These are phyloP conservation scores for Nemania abortiva DNA, from an alignment of 2,329 filamentous ascomycete genomes.

Conservation along the genomic window DNA sequence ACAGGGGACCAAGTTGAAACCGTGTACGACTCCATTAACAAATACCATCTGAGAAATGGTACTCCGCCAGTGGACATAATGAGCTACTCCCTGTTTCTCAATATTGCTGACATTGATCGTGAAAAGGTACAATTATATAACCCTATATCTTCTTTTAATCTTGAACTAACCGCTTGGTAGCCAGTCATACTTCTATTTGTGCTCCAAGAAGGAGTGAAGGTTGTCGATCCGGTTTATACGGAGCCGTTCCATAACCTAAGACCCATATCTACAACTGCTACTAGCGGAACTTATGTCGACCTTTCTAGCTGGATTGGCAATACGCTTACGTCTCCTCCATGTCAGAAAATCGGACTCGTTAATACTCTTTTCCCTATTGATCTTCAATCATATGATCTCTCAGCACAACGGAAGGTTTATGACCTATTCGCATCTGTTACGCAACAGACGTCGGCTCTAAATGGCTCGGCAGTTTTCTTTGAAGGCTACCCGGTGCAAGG, in stretches of 20 bases:
- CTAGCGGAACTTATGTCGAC: constrained; percentile 34
- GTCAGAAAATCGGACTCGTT: constrained; percentile 38
- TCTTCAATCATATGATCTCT: constrained; percentile 49
- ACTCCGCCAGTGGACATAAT: constrained; percentile 35
- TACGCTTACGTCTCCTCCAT: constrained; percentile 21
- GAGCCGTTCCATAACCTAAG: constrained; percentile 36
- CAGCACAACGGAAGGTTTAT: constrained; percentile 54
- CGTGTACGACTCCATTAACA: constrained; percentile 61
- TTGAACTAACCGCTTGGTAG: constrained; percentile 23
- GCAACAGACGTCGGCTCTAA: constrained; percentile 50
- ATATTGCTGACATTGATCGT: constrained; percentile 32
- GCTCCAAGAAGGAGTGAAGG: constrained; percentile 39
- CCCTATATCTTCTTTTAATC: neutral
- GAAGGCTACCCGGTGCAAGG: constrained; percentile 44
- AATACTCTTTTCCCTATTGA: constrained; percentile 44
- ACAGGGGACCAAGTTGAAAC: constrained; percentile 61
- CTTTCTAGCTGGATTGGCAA: constrained; percentile 35
- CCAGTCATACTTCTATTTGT: constrained; percentile 40
- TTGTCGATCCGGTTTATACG: constrained; percentile 38
- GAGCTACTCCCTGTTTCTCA: constrained; percentile 36
- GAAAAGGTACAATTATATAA: constrained; percentile 18
- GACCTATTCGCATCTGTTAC: constrained; percentile 53
- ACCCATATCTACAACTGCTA: constrained; percentile 22
- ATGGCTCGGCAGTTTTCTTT: constrained; percentile 43
- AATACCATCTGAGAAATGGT: constrained; percentile 58